Evolutionary conservation across 1,139 yeast species (phyloP).

Genomic region (Lodderomyces elongisporus): DNA sequence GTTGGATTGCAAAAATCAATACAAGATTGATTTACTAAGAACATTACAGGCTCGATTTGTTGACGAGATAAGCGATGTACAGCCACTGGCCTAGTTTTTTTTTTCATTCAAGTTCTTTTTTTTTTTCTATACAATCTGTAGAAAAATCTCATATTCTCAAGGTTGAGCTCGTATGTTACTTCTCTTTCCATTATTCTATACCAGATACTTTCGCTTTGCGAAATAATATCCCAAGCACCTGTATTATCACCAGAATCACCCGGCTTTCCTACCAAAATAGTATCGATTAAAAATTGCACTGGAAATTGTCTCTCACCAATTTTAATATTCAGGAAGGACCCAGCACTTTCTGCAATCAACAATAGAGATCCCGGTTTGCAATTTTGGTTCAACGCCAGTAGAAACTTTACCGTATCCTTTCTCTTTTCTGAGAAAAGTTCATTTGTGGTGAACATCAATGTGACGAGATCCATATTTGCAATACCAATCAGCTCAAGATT

Average conservation of each 20-base stretch:
- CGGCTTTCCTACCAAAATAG: constrained; percentile 56
- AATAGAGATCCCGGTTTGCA: constrained; percentile 56
- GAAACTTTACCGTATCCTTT: constrained; percentile 53
- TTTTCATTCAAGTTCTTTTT: neutral
- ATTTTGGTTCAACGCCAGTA: constrained; percentile 43
- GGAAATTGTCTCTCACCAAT: constrained; percentile 77
- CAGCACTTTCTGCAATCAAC: constrained; percentile 81
- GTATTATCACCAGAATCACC: constrained; percentile 38
- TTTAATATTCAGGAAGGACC: constrained; percentile 76
- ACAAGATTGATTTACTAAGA: constrained; percentile 10
- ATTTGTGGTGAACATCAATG: constrained; percentile 79
- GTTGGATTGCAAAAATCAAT: constrained; percentile 6
- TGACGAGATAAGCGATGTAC: constrained; percentile 10
- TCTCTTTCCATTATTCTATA: constrained; percentile 55
- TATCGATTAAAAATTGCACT: constrained; percentile 73
- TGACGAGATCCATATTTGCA: constrained; percentile 42
- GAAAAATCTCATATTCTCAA: constrained; percentile 86
- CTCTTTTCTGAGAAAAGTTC: constrained; percentile 73
- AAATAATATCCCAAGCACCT: constrained; percentile 65
- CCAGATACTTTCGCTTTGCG: constrained; percentile 76
- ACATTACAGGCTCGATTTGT: constrained; percentile 12
- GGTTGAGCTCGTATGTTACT: constrained; percentile 61
- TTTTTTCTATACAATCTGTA: constrained; percentile 63
- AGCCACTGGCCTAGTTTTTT: constrained; percentile 4
- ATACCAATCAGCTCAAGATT: constrained; percentile 14